Conservation (phyloP, 2,329 filamentous ascomycete species). For the Colletotrichum filicis region DNA sequence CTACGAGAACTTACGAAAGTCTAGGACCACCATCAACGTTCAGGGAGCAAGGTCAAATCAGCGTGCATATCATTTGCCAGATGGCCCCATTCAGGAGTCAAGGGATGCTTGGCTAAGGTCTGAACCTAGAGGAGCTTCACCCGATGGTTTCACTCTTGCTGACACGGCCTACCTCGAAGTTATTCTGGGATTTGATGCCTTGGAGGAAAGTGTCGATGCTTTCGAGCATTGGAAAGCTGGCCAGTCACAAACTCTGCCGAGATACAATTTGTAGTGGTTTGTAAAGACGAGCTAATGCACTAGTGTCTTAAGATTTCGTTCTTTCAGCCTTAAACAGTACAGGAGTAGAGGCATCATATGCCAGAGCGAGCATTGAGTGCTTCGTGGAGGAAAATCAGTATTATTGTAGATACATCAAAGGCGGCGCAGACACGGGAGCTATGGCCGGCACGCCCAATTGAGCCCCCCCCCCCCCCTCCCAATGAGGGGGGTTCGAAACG, state of each 20-base stretch:
- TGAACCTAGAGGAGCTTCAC: neutral
- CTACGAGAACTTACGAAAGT: conserved; percentile 21
- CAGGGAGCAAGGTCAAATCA: conserved; percentile 14
- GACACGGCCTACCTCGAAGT: neutral
- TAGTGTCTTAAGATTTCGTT: too few relatives aligned
- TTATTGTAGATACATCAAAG: too few relatives aligned
- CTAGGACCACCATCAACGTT: conserved; percentile 3
- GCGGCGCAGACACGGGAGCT: too few relatives aligned
- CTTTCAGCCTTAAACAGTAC: too few relatives aligned
- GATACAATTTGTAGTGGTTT: neutral
- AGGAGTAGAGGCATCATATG: too few relatives aligned
- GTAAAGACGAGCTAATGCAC: neutral
- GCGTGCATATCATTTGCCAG: conserved; percentile 23
- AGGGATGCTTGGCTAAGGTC: conserved; percentile 18
- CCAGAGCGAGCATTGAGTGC: too few relatives aligned
- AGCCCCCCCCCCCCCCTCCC: too few relatives aligned
- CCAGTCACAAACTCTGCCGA: neutral
- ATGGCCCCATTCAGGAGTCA: conserved; percentile 20
- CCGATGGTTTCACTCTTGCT: neutral
- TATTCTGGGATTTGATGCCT: neutral
- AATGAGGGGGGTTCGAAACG: too few relatives aligned
- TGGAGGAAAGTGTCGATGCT: neutral
- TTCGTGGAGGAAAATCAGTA: too few relatives aligned
- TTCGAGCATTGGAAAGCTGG: neutral
- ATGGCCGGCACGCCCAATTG: too few relatives aligned